These are phyloP conservation scores for Colletotrichum sp. DNA, from an alignment of 2,329 filamentous ascomycete genomes.

Conservation along the genomic window DNA sequence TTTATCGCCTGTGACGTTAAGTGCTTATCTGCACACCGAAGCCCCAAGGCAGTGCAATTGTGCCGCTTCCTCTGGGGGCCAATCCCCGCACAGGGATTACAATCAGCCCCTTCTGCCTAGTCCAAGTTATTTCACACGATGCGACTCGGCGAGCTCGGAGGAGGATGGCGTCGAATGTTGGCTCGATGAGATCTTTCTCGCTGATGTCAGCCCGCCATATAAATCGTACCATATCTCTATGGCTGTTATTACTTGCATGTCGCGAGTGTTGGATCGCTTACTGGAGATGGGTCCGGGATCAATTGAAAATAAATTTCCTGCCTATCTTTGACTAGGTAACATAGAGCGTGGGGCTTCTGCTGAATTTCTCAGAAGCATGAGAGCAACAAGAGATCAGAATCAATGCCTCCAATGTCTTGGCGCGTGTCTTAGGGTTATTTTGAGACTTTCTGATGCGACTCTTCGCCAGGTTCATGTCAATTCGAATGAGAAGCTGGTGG, in stretches of 20 bases:
- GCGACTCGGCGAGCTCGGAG: not conserved
- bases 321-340: not conserved
- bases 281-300: not conserved
- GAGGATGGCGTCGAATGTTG: not conserved
- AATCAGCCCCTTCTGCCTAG: not conserved
- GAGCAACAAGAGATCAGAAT: not conserved
- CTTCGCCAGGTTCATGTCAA: not conserved
- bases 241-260: not conserved
- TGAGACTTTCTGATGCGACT: not conserved
- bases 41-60: not conserved
- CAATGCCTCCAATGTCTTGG: not conserved
- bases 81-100: not conserved
- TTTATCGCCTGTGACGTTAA: not conserved
- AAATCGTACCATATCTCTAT: not conserved
- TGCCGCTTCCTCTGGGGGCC: not conserved
- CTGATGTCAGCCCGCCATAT: not conserved
- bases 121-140: not conserved
- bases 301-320: not conserved
- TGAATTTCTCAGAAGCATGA: not conserved
- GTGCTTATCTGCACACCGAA: not conserved
- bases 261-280: not conserved
- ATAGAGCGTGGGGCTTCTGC: not conserved
- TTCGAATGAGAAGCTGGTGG: not conserved
- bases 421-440: not conserved
- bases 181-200: not conserved